Evolutionary conservation across 2,329 filamentous ascomycete species (phyloP), one percentile per base, ranked within the genome.

Genomic region (Colletotrichum trifolii): DNA sequence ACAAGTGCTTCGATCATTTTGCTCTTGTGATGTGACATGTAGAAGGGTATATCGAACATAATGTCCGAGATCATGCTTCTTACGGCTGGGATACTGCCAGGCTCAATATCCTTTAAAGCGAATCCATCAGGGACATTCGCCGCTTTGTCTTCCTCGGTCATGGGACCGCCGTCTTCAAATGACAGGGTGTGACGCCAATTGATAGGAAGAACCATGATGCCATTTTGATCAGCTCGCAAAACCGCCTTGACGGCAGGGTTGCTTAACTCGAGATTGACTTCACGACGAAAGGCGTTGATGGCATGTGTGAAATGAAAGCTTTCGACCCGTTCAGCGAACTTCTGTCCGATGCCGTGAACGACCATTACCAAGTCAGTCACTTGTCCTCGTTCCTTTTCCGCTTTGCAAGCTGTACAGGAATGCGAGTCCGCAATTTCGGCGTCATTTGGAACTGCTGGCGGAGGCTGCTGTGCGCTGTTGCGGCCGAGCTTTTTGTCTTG

Each of bases 31-130:
- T 96, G 92, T 0, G 95, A 98, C 79, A 99, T 90, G 79, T 98
- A 99, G 75, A 97, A 98, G 0, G 96, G 96, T 54, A 99, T 95
- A 75, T 99, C 96, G 54, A 98, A 90, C 93, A 99, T 97, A 71
- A 99, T 93, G 75, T 99, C 96, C 46, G 92, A 96, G 67, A 99
- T 96, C 74, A 99, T 89, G 73, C 91, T 93, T 49, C 96, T 90
- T n/a, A 99, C 91, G 1, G 93, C 94, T 0, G 95, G 94, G 36
- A 99, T 92, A 0, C 93, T 96, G 46, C 90, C 87, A 1, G 94
- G 94, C 6, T 97, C 97, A 69, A 99, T 97, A 70, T 98, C 94
- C 70, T 94, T 91, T 12, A 99, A 82, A 0, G 79, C 76, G 69
- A 85, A 86, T 43, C 90, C 89, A 38, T 87, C 83, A 4, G 85